Percentiles rank a stretch among this genome's conserved stretches.
Conservation (phyloP, 495 filamentous ascomycete genomes). For the Pyronema omphalodes region DNA sequence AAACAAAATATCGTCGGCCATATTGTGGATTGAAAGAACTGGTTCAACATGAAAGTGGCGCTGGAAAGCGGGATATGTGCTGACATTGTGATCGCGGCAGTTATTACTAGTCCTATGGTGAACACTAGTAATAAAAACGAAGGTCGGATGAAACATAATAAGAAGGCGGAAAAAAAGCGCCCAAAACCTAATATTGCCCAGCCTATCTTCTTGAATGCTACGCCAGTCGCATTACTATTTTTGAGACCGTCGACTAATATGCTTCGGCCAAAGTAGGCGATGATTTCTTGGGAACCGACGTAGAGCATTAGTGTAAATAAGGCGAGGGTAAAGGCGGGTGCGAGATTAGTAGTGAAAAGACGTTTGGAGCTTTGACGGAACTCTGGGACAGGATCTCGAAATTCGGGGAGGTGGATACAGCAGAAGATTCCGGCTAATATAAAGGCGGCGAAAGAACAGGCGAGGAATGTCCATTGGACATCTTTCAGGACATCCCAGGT, state of each 20-base stretch:
- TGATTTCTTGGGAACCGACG: conserved; percentile 45
- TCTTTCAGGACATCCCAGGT: conserved; percentile 24
- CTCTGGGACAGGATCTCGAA: conserved; percentile 10
- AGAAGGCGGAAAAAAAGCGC: conserved; percentile 41
- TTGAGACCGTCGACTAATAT: background rate
- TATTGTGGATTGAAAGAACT: conserved; percentile 42
- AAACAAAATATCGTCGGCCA: conserved; percentile 48
- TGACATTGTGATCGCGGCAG: conserved; percentile 37
- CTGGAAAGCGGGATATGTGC: conserved; percentile 31
- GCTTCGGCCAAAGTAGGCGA: conserved; percentile 24
- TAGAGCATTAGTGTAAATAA: conserved; percentile 46
- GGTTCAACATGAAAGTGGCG: conserved; percentile 36
- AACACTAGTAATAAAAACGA: conserved; percentile 41
- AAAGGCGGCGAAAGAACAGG: conserved; percentile 45
- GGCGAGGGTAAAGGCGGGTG: conserved; percentile 21
- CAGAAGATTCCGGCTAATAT: conserved; percentile 45
- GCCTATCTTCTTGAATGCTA: conserved; percentile 27
- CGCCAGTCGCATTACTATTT: background rate
- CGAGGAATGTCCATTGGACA: conserved; percentile 57
- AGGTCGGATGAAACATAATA: conserved; percentile 39
- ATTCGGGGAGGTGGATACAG: conserved; percentile 48
- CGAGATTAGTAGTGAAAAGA: conserved; percentile 3
- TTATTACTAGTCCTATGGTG: conserved; percentile 38
- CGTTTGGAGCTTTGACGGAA: background rate
- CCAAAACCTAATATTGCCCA: conserved; percentile 43